A percentile compares a stretch with the other conserved stretches of the same genome.
phyloP scores from a whole-genome alignment of 2,329 filamentous ascomycete genomes.

The Emericellopsis cladophorae region DNA sequence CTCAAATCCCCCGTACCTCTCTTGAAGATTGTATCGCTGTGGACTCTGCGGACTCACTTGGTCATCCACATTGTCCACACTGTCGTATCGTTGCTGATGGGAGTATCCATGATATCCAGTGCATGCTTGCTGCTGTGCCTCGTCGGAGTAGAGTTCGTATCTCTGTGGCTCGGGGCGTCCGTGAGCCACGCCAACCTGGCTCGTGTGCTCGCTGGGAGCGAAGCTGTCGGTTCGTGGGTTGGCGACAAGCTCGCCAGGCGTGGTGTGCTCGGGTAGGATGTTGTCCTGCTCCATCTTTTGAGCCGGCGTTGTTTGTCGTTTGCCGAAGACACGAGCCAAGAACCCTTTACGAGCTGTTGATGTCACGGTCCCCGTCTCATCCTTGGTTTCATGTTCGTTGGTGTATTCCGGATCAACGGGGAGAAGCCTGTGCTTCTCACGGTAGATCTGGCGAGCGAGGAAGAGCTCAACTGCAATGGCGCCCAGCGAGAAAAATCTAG shows the following conservation, averaged over 20 bases:
- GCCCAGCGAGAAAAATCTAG: slow-evolving; percentile 24
- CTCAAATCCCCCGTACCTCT: not conserved
- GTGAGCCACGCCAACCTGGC: too few relatives aligned
- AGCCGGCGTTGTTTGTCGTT: slow-evolving; percentile 8
- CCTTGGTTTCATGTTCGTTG: slow-evolving; percentile 21
- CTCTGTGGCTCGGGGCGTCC: too few relatives aligned
- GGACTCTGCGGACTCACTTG: slow-evolving; percentile 5
- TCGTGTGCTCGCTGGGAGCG: slow-evolving; percentile 19
- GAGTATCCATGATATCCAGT: slow-evolving; percentile 13
- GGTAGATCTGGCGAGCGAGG: slow-evolving; percentile 58
- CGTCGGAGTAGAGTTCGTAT: slow-evolving; percentile 8
- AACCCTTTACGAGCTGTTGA: not conserved
- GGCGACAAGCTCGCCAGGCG: slow-evolving; percentile 22
- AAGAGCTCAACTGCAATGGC: slow-evolving; percentile 57
- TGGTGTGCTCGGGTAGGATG: slow-evolving; percentile 24
- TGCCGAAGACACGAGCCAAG: slow-evolving; percentile 16
- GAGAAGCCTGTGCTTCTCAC: slow-evolving; percentile 59
- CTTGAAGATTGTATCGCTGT: slow-evolving; percentile 1
- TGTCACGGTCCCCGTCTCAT: not conserved
- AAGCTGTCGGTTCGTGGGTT: slow-evolving; percentile 26
- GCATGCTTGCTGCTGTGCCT: slow-evolving; percentile 9
- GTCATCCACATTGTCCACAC: slow-evolving; percentile 4
- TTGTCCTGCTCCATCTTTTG: slow-evolving; percentile 12
- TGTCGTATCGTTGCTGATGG: slow-evolving; percentile 5
- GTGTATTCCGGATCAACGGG: slow-evolving; percentile 43